Base-by-base conservation (phyloP, 164 flowering plant genomes). In the Warburgia ugandensis region DNA sequence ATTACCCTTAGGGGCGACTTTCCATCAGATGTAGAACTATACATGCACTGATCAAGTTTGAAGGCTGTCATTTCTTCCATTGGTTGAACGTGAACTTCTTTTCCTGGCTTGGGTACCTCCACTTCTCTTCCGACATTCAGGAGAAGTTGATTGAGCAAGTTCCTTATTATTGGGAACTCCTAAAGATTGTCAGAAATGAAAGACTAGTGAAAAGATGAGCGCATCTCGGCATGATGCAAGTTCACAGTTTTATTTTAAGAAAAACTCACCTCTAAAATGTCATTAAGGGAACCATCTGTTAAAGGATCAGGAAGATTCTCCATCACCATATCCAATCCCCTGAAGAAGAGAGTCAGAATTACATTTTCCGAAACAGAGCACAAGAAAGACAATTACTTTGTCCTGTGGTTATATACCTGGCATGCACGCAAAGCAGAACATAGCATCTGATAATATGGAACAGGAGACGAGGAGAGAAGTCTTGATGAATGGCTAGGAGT, bases 381-480 rank as follows among this genome's bases (percentile, higher is more conserved):
- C n/a, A n/a, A n/a, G n/a, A n/a, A n/a, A n/a, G n/a, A n/a, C n/a
- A n/a, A n/a, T n/a, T n/a, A n/a, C n/a, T n/a, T n/a, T n/a, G n/a
- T n/a, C n/a, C n/a, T n/a, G n/a, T n/a, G n/a, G n/a, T n/a, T n/a
- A n/a, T n/a, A n/a, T 41, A 74, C 78, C 65, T 63, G 30, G 26
- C 17, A 52, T 74, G 55, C 50, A 17, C 45, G 45, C 73, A 66
- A 45, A 75, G 72, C 42, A 73, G 73, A 58, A 63, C 29, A 50
- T 65, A 70, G 65, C 80, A 73, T 43, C 80, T 48, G 33, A 76
- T 55, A 26, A 70, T 58, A 52, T 76, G 73, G 60, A 70, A 76
- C 29, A 76, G 65, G 22, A 76, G 63, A 6, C 75, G 70, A 12
- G 80, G 77, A 28, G 70, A 69, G 48, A 53, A 54, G 32, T 61